phyloP scores from a whole-genome alignment of 2,329 filamentous ascomycete genomes.

The Conoideocrella luteorostrata region DNA sequence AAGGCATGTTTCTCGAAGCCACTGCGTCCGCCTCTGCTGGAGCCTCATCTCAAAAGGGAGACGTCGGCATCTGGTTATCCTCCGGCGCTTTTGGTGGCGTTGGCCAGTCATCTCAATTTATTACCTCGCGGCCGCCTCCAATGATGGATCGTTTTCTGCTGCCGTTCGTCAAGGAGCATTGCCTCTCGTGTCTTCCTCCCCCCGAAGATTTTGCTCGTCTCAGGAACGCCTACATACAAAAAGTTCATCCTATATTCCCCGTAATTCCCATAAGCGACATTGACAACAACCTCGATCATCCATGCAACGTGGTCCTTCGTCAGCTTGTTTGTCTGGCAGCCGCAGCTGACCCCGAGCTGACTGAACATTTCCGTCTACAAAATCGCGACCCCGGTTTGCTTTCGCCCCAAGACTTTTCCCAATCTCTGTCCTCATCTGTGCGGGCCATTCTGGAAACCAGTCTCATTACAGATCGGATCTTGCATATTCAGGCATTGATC shows the following conservation, averaged over 20 bases:
- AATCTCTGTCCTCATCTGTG: slow-evolving; percentile 40
- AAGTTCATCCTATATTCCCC: slow-evolving; percentile 50
- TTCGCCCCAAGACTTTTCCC: slow-evolving; percentile 41
- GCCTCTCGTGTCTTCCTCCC: slow-evolving; percentile 41
- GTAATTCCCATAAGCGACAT: slow-evolving; percentile 36
- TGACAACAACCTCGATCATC: slow-evolving; percentile 21
- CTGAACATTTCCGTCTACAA: slow-evolving; percentile 37
- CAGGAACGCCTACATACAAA: slow-evolving; percentile 40
- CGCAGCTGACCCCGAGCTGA: slow-evolving; percentile 40
- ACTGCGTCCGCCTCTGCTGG: slow-evolving; percentile 30
- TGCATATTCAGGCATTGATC: slow-evolving; percentile 47
- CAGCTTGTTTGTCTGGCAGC: slow-evolving; percentile 52
- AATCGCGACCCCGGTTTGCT: slow-evolving; percentile 32
- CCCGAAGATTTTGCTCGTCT: slow-evolving; percentile 39
- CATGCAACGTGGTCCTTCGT: slow-evolving; percentile 37
- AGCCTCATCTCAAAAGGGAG: slow-evolving; percentile 39
- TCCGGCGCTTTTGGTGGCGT: slow-evolving; percentile 19
- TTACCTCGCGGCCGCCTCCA: slow-evolving; percentile 29
- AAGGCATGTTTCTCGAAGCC: slow-evolving; percentile 53
- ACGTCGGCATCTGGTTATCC: slow-evolving; percentile 50
- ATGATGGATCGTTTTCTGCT: slow-evolving; percentile 34
- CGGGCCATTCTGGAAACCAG: slow-evolving; percentile 46
- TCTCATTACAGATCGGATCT: slow-evolving; percentile 46
- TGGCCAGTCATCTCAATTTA: slow-evolving; percentile 29
- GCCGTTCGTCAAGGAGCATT: slow-evolving; percentile 39